Percentiles rank a stretch among this genome's conserved stretches.
Evolutionary conservation across 306 rosid genomes (phyloP).

Genomic region (Vigna trinervia): DNA sequence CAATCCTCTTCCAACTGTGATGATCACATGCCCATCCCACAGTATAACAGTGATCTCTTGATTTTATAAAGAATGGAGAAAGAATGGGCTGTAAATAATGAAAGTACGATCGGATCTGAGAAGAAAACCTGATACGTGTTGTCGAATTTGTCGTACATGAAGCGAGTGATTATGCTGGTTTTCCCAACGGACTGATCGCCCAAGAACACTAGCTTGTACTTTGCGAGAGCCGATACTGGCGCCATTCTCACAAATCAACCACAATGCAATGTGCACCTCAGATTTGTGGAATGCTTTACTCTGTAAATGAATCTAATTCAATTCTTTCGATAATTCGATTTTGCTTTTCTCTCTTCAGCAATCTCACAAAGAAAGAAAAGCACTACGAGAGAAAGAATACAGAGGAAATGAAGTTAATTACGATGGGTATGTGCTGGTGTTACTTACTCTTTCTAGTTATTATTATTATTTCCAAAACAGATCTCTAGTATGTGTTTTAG

Average conservation of each 20-base stretch:
- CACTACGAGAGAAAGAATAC: not conserved
- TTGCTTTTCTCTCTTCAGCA: not conserved
- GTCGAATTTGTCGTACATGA: constrained; percentile 73
- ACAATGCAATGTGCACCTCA: not conserved
- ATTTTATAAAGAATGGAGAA: not conserved
- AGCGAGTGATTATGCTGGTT: constrained; percentile 72
- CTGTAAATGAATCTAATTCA: not conserved
- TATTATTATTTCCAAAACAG: too few relatives aligned
- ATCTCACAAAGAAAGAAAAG: not conserved
- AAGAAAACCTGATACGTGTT: constrained; percentile 65
- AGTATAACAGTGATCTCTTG: constrained; percentile 21
- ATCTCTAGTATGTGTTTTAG: not conserved
- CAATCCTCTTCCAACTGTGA: not conserved
- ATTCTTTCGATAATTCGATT: not conserved
- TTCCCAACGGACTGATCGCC: constrained; percentile 74
- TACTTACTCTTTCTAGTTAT: not conserved
- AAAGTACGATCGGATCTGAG: constrained; percentile 48
- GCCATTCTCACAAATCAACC: constrained; percentile 51
- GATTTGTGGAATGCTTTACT: constrained; percentile 18
- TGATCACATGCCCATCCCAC: not conserved
- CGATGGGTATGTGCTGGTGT: not conserved
- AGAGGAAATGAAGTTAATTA: not conserved
- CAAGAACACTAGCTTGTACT: constrained; percentile 66
- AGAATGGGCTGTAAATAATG: not conserved
- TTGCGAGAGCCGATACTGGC: constrained; percentile 67